These are phyloP conservation scores for Diaporthe nobilis DNA, from an alignment of 2,329 filamentous ascomycete genomes.

Conservation along the genomic window DNA sequence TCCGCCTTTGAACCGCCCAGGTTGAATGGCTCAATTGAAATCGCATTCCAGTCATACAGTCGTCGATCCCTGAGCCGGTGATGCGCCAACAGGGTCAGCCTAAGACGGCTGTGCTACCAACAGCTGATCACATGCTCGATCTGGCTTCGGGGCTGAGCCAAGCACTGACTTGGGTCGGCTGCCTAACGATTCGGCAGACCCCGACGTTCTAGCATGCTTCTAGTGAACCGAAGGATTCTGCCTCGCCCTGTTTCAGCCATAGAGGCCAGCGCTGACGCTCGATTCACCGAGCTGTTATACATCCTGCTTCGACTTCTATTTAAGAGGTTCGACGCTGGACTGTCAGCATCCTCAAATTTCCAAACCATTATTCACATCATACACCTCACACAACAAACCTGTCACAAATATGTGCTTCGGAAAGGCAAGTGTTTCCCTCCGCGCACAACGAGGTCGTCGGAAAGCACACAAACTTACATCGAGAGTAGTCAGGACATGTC, in stretches of 20 bases:
- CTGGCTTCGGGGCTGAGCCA: background rate
- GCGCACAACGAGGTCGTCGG: no score
- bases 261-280: background rate
- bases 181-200: background rate
- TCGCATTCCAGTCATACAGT: background rate
- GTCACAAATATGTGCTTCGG: constrained; percentile 29
- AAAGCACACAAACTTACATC: background rate
- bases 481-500: constrained; percentile 1
- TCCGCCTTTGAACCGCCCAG: background rate
- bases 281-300: background rate
- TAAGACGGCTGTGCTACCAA: constrained; percentile 25
- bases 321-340: background rate
- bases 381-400: background rate
- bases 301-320: background rate
- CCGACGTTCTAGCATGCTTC: background rate
- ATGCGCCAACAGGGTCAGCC: background rate
- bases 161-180: background rate
- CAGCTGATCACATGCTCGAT: background rate
- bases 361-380: no score
- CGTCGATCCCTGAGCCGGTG: background rate
- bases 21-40: background rate
- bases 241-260: background rate
- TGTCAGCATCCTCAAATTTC: no score
- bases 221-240: constrained; percentile 1
- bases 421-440: background rate